phyloP scores from a whole-genome alignment of 2,329 filamentous ascomycete genomes.

The Orbilia brochopaga region DNA sequence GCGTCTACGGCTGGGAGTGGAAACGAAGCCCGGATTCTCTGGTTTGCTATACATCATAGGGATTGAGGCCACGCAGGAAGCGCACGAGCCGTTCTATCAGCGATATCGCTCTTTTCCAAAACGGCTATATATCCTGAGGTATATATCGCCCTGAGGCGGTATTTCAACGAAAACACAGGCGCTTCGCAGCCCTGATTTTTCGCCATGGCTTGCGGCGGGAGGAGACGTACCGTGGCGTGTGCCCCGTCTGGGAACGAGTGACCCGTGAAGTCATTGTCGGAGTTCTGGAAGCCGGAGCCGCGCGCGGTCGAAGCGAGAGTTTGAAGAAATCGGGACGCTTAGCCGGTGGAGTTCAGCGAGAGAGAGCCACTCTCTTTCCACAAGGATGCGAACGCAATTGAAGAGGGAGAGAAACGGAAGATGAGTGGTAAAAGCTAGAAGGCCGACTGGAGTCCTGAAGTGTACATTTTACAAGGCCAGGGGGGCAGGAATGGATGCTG shows the following conservation, averaged over 20 bases:
- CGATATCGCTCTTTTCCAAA: background rate
- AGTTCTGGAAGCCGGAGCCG: conserved; percentile 44
- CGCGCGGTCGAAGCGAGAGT: background rate
- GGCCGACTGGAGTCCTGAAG: conserved; percentile 1
- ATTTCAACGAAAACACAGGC: conserved; percentile 3
- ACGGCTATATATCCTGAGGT: background rate
- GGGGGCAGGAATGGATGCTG: background rate
- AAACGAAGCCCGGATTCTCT: conserved; percentile 62
- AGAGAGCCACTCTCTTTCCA: background rate
- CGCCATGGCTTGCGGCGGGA: conserved; percentile 23
- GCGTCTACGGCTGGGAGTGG: conserved; percentile 62
- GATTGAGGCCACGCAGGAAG: conserved; percentile 9
- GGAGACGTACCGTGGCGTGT: conserved; percentile 62
- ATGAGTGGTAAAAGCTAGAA: conserved; percentile 1
- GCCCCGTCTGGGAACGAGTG: conserved; percentile 63
- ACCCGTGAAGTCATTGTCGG: conserved; percentile 53
- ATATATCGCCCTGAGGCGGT: background rate
- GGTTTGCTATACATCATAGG: conserved; percentile 60
- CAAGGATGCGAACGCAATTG: conserved; percentile 12
- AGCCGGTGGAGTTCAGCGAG: background rate
- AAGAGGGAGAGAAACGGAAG: conserved; percentile 13
- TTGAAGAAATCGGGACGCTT: background rate
- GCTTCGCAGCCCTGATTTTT: background rate
- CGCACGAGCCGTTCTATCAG: background rate
- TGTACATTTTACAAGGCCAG: background rate